Percentiles rank a stretch among this genome's conserved stretches.
Evolutionary conservation across 345 rosid species (phyloP).

Genomic region (Syzygium jambos): DNA sequence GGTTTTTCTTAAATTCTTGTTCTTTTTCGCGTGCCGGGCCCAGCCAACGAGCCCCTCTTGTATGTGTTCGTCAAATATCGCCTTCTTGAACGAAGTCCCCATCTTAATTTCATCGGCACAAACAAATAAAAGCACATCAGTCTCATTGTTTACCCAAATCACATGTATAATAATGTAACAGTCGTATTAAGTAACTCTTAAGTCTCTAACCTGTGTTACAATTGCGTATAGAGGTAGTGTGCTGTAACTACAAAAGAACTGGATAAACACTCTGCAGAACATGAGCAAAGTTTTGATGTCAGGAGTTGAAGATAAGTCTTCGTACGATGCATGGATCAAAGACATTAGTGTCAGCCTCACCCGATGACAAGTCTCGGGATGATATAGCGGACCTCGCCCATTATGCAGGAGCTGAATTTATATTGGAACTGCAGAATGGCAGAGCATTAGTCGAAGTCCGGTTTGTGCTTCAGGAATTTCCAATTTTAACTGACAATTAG

Average conservation of each 20-base stretch:
- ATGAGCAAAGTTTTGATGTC: neutral
- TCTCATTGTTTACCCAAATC: neutral
- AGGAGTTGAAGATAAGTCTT: neutral
- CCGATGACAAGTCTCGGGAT: conserved; percentile 66
- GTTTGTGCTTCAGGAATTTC: neutral
- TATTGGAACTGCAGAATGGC: conserved; percentile 46
- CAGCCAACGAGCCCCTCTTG: conserved; percentile 59
- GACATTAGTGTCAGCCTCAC: conserved; percentile 20
- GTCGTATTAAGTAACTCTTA: neutral
- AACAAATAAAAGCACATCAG: neutral
- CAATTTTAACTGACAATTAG: neutral
- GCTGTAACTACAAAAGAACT: conserved; percentile 76
- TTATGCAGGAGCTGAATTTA: conserved; percentile 65
- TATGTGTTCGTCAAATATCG: conserved; percentile 63
- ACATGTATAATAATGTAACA: neutral
- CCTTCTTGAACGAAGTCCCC: conserved; percentile 76
- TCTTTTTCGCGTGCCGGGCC: conserved; percentile 60
- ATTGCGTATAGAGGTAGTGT: conserved; percentile 88
- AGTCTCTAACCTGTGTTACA: conserved; percentile 75
- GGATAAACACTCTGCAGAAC: conserved; percentile 42
- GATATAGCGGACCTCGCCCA: conserved; percentile 49
- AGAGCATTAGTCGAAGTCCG: neutral
- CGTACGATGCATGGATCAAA: neutral
- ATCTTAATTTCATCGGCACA: conserved; percentile 30
- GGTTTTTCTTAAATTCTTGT: conserved; percentile 18